Evolutionary conservation across 352 stramenopile species (phyloP).

Genomic region (Globisporangium alternatum): DNA sequence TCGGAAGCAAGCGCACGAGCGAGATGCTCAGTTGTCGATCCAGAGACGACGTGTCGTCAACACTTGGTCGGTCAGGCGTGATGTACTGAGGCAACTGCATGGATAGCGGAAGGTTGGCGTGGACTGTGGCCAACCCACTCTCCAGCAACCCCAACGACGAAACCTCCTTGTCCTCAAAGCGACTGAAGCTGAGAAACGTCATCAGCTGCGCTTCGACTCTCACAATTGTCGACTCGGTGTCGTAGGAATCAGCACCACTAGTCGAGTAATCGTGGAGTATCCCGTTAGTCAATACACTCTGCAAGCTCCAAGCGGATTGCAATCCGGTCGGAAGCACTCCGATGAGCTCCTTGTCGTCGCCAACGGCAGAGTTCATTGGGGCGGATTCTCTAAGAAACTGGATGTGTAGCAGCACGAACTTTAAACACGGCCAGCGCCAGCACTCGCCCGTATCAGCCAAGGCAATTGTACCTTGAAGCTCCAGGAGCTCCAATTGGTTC

Average conservation of each 20-base stretch:
- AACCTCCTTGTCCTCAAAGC: background rate
- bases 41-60: constrained; percentile 16
- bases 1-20: constrained; percentile 42
- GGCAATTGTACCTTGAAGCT: background rate
- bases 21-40: constrained; percentile 57
- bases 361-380: background rate
- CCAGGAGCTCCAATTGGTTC: constrained; percentile 27
- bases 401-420: constrained; percentile 40
- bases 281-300: background rate
- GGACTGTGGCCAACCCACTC: constrained; percentile 18
- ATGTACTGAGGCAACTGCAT: constrained; percentile 1
- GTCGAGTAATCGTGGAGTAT: background rate
- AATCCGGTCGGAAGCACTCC: background rate
- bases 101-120: constrained; percentile 19
- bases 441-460: background rate
- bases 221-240: constrained; percentile 20
- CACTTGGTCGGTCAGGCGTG: background rate
- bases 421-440: constrained; percentile 36
- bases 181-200: constrained; percentile 19
- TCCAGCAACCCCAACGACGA: constrained; percentile 22
- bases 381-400: constrained; percentile 22
- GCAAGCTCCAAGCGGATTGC: background rate
- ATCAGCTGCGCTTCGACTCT: constrained; percentile 30
- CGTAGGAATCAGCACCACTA: background rate
- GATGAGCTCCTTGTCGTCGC: background rate